A percentile compares a stretch with the other conserved stretches of the same genome.
phyloP scores from a whole-genome alignment of 345 rosid genomes.

The Cardiospermum halicacabum region DNA sequence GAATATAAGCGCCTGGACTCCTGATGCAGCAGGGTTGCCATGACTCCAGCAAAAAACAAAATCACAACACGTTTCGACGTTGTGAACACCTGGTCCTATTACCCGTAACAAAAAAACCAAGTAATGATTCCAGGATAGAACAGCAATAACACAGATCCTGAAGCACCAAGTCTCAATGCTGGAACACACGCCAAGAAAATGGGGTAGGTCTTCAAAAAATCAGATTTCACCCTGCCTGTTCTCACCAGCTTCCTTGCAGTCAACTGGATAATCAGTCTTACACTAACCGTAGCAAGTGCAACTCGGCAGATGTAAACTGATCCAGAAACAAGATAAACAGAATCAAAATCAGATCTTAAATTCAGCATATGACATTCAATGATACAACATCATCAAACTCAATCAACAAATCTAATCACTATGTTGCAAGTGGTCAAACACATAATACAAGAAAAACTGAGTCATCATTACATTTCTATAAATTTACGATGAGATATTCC shows the following conservation, averaged over 20 bases:
- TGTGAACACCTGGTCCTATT: slow-evolving; percentile 38
- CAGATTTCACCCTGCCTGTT: background rate
- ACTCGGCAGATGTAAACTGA: slow-evolving; percentile 8
- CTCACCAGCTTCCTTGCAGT: background rate
- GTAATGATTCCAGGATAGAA: slow-evolving; percentile 71
- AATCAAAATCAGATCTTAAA: slow-evolving; percentile 26
- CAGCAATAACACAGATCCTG: slow-evolving; percentile 23
- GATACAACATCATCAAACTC: background rate
- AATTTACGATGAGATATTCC: background rate
- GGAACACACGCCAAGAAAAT: slow-evolving; percentile 12
- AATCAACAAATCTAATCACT: background rate
- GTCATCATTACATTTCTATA: background rate
- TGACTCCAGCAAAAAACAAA: slow-evolving; percentile 50
- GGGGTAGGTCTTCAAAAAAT: background rate
- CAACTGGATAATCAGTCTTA: slow-evolving; percentile 13
- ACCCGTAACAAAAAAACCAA: slow-evolving; percentile 39
- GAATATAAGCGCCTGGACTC: slow-evolving; percentile 76
- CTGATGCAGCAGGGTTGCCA: slow-evolving; percentile 55
- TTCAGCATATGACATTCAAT: slow-evolving; percentile 4
- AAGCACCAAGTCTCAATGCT: slow-evolving; percentile 16
- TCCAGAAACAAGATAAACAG: background rate
- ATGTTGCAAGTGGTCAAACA: background rate
- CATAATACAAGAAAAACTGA: background rate
- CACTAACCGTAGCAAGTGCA: slow-evolving; percentile 11
- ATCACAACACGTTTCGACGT: slow-evolving; percentile 57